phyloP scores from a whole-genome alignment of 78 protist species.

The Reticulomyxa filosa region DNA sequence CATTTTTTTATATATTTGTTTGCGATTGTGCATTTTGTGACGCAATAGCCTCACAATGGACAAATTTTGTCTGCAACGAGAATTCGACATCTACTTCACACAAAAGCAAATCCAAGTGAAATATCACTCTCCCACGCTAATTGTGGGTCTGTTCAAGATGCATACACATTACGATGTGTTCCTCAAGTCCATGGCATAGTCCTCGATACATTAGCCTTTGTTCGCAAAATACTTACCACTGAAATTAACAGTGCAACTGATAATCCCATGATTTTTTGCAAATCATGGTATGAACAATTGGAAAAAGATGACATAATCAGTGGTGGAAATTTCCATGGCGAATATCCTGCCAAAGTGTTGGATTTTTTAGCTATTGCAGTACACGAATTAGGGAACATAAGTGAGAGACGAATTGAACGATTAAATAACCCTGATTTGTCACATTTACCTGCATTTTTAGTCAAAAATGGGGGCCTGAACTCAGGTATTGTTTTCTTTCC shows the following conservation, averaged over 20 bases:
- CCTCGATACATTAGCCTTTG: conserved; percentile 53
- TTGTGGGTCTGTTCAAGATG: no score
- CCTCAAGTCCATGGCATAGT: no score
- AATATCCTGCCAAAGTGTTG: conserved; percentile 40
- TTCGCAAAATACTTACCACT: conserved; percentile 28
- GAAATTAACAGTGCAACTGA: conserved; percentile 75
- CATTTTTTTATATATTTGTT: no score
- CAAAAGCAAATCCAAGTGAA: no score
- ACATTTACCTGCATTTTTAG: conserved; percentile 53
- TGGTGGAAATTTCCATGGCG: conserved; percentile 76
- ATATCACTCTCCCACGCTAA: no score
- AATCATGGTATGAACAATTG: no score
- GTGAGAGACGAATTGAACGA: conserved; percentile 56
- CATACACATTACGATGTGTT: no score
- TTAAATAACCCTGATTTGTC: conserved; percentile 36
- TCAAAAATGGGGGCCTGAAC: conserved; percentile 17
- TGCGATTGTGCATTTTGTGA: no score
- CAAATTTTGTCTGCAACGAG: no score
- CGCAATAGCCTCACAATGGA: no score
- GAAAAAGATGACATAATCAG: not conserved
- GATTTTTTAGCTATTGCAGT: conserved; percentile 58
- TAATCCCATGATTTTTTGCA: conserved; percentile 80
- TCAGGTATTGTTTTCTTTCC: no score
- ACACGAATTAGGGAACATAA: conserved; percentile 19
- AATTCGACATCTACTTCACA: no score